Base-by-base conservation (phyloP, 1,139 yeast species). In the Sugiyamaella novakii region DNA sequence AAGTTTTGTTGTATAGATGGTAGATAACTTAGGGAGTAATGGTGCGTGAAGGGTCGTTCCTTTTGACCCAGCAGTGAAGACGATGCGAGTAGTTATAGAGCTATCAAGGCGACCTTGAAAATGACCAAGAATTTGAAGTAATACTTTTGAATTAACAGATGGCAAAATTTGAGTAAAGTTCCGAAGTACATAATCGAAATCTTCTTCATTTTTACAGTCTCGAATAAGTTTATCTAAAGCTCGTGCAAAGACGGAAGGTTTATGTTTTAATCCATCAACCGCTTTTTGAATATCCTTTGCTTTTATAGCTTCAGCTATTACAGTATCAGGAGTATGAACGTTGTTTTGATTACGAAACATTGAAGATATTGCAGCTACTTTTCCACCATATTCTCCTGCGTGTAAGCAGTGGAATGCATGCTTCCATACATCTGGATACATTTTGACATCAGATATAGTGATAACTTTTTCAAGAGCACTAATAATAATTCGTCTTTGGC, bases 371-470 rank as follows among this genome's bases (percentile, higher is more conserved):
- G 17, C 29, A 7, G 44, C 40, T 15, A 24, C 45, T 22, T 27
- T 36, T 6, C 48, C 51, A 7, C 46, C 45, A 25, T 38, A 48
- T 28, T 48, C 51, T 19, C 51, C 51, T 5, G 37, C 38, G 18
- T 48, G 51, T n/a, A 48, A 33, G 29, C 31, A 38, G 30, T 48
- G 49, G 22, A 48, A 48, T 31, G 51, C 51, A 10, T 12, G 25
- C 18, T 38, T 48, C 51, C 51, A 48, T 6, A 48, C 21, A 10
- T 8, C 11, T 24, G 38, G 39, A 27, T 38, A 29, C 19, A 18
- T 19, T 24, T 48, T 48, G 15, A 48, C 46, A 28, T 48, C 51
- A 4, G 25, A 2, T 11, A 47, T 15, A 10, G 27, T 43, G 11
- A 48, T 44, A 14, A 44, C 41, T 15, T 31, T 36, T 30, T 48